Percentiles rank a stretch among this genome's conserved stretches.
Conservation (phyloP, 768 basidiomycete genomes). For the Russula dissimulans region DNA sequence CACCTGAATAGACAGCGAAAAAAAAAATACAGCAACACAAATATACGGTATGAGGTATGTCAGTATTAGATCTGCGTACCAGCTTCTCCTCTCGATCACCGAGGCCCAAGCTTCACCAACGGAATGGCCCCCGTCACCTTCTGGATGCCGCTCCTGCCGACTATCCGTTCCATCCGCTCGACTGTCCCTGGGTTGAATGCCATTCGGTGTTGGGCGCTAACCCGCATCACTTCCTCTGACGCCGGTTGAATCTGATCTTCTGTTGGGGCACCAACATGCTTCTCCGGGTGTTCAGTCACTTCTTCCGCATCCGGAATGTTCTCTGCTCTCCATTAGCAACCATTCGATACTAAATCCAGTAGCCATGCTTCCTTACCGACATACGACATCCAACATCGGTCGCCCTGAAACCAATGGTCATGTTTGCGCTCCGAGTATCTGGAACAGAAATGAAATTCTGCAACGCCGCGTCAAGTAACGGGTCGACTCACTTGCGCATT, state of each 20-base stretch:
- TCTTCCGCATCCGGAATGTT: slow-evolving; percentile 6
- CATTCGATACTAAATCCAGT: neutral
- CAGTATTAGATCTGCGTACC: neutral
- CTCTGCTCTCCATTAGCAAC: slow-evolving; percentile 1
- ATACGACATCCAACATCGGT: slow-evolving; percentile 15
- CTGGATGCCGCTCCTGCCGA: slow-evolving; percentile 9
- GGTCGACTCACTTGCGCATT: slow-evolving; percentile 12
- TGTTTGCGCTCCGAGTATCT: slow-evolving; percentile 18
- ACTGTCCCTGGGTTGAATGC: slow-evolving; percentile 11
- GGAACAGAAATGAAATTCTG: neutral
- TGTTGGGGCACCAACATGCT: slow-evolving; percentile 10
- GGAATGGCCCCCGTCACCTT: slow-evolving; percentile 10
- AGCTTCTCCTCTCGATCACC: neutral
- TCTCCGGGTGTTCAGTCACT: neutral
- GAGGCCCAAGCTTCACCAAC: slow-evolving; percentile 4
- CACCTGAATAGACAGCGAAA: too few species aligned
- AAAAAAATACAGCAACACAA: too few species aligned
- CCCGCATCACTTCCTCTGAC: slow-evolving; percentile 9
- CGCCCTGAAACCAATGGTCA: slow-evolving; percentile 18
- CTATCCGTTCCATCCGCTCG: slow-evolving; percentile 14
- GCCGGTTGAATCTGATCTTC: slow-evolving; percentile 12
- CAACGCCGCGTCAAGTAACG: neutral
- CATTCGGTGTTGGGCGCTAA: slow-evolving; percentile 9
- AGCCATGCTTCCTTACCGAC: neutral
- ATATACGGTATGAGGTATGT: too few species aligned